Evolutionary conservation across 495 filamentous ascomycete species (phyloP), one percentile per base, ranked within the genome.

Genomic region (Mytilinidion resinicola): DNA sequence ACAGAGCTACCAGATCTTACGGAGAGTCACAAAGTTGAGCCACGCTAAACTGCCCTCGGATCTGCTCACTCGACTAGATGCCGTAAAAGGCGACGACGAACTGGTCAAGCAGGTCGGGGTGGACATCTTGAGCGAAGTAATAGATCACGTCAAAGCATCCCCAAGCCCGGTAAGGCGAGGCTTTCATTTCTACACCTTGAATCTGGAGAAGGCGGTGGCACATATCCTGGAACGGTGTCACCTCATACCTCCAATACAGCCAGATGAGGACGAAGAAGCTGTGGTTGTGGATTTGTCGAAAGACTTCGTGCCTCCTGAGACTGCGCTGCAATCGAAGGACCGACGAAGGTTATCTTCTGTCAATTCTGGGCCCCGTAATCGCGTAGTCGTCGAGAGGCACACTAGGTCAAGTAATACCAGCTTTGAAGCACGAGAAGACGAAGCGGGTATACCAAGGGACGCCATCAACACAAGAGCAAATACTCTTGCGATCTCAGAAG

Each of bases 101-200:
- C 86, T 87, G 55, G 90, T 98, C 41, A 98, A 93, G 73, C 76
- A 74, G 14, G 75, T 77, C 0, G 81, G 81, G 63, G 79, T 83
- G 19, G 75, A 83, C 54, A 86, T 91, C 57, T 49, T 91, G 33
- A 77, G 78, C 61, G 87, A 91, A 60, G 80, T 91, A 4, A 75
- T 93, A 10, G 79, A 83, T 57, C 75, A 77, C 56, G 82, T 96
- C 64, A 86, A 85, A 70, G 75, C 80, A 57, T 72, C 86, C 37
- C 77, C 81, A 50, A 74, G 68, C 62, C 72, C 72, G 12, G 75
- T 78, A 3, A 83, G 81, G 11, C 78, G 82, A 55, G 93, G 93
- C 12, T 96, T 96, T 75, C 93, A 98, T 66, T 98, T 98, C 75
- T 98, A 96, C 64, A 97, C 95, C 0, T 75, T 98, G 35, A 98